Percentiles rank a stretch among this genome's conserved stretches.
Conservation (phyloP, 352 stramenopile species). For the Blastocystis sp. region DNA sequence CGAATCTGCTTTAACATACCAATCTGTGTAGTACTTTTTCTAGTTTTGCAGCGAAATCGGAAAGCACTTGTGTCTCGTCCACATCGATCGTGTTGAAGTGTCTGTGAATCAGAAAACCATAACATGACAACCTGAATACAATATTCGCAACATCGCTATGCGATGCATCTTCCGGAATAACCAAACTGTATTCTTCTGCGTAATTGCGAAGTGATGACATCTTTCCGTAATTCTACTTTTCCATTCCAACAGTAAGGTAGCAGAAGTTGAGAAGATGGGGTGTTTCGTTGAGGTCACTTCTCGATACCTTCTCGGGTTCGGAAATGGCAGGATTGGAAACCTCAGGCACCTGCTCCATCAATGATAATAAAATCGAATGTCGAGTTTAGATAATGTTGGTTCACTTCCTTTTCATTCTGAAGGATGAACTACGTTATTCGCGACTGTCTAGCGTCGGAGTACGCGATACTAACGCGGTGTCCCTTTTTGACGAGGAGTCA, state of each 20-base stretch:
- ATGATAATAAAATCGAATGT: too few species aligned
- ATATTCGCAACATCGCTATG: slow-evolving; percentile 21
- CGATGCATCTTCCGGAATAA: neutral
- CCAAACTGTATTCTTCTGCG: neutral
- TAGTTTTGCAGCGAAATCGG: neutral
- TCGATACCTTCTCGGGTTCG: too few species aligned
- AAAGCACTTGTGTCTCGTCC: neutral
- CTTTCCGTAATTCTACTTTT: neutral
- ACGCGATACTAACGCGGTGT: neutral
- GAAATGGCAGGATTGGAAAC: too few species aligned
- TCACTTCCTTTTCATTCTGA: neutral
- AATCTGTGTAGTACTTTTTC: neutral
- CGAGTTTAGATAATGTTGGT: neutral
- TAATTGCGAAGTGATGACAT: slow-evolving; percentile 36
- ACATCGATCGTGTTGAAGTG: neutral
- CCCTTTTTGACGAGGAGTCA: neutral
- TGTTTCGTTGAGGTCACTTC: too few species aligned
- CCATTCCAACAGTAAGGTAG: neutral
- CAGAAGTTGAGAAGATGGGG: neutral
- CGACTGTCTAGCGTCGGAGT: neutral
- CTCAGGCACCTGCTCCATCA: too few species aligned
- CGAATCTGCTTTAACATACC: neutral
- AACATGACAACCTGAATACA: neutral
- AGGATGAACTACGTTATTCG: neutral
- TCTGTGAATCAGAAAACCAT: neutral